Evolutionary conservation across 225 moss, liverwort and hornwort species (phyloP), one percentile per base, ranked within the genome.

Genomic region (Sphagnum tenellum): DNA sequence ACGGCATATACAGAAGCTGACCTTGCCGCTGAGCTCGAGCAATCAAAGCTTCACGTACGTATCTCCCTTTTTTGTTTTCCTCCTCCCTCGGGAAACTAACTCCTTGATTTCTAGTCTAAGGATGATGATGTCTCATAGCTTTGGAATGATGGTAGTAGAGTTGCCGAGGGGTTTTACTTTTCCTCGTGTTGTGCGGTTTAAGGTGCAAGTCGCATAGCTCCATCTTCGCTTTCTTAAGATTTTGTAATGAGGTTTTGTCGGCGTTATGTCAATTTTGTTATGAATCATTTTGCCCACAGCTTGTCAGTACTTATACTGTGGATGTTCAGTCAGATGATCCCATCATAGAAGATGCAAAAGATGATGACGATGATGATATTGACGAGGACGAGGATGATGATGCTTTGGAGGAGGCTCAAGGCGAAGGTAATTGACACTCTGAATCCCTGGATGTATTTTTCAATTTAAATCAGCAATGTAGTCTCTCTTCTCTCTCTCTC

Each of bases 361-460:
- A 98, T 44, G 98, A 98, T 48, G 93, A 98, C 44, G 93, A 90
- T 47, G 93, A 93, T 52, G 93, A 98, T 12, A 88, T 90, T 2
- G 92, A 96, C 49, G 96, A 96, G 48, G 96, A 96, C 47, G 96
- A 98, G 0, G 96, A 92, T n/a, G 91, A 94, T 10, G 96, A 96
- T 49, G 90, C 82, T 29, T 83, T 86, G 65, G 96, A 96, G 8
- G 96, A 96, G 54, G 80, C 46, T 60, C 72, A 78, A 29, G 29
- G 29, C 29, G 29, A 29, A 29, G 29, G 29, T 29, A 29, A 29
- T 29, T 29, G 29, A 29, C 29, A 29, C 29, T 29, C 29, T 29
- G 29, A 29, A 29, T 29, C 29, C 29, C 29, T 29, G 29, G 29
- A 29, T 29, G 1, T 29, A 29, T 29, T 29, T 29, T 0, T 29